Conservation (phyloP, 2,329 filamentous ascomycete genomes). For the Nemania sp. region DNA sequence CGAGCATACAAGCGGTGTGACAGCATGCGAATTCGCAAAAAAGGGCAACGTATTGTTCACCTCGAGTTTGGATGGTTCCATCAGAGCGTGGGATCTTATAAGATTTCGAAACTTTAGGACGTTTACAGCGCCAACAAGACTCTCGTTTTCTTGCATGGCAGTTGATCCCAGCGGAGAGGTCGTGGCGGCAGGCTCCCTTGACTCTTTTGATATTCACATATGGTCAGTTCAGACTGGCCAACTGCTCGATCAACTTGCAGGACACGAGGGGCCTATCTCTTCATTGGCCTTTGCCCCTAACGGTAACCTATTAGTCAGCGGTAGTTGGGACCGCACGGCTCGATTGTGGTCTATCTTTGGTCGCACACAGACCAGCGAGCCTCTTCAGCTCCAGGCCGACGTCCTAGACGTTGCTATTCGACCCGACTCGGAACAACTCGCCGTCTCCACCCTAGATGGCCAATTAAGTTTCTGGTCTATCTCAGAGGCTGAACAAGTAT, state of each 20-base stretch:
- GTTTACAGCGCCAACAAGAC: conserved; percentile 90
- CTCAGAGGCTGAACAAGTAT: conserved; percentile 85
- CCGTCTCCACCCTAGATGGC: conserved; percentile 91
- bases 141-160: conserved; percentile 93
- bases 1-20: conserved; percentile 94
- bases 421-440: conserved; percentile 90
- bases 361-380: conserved; percentile 93
- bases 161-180: conserved; percentile 98
- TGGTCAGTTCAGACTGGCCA: conserved; percentile 99
- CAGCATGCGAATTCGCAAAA: conserved; percentile 93
- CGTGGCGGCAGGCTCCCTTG: conserved; percentile 91
- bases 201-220: conserved; percentile 97
- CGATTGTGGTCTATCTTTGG: conserved; percentile 96
- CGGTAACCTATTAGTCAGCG: conserved; percentile 84
- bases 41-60: conserved; percentile 97
- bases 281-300: conserved; percentile 90
- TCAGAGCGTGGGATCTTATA: conserved; percentile 95
- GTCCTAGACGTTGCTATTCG: conserved; percentile 87
- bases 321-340: conserved; percentile 96
- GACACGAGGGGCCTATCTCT: conserved; percentile 94
- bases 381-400: conserved; percentile 90
- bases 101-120: conserved; percentile 97
- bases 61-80: conserved; percentile 90
- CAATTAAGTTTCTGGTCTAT: conserved; percentile 96
- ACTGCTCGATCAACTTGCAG: conserved; percentile 87